Conservation (phyloP, 345 rosid genomes). For the Balakata baccata region DNA sequence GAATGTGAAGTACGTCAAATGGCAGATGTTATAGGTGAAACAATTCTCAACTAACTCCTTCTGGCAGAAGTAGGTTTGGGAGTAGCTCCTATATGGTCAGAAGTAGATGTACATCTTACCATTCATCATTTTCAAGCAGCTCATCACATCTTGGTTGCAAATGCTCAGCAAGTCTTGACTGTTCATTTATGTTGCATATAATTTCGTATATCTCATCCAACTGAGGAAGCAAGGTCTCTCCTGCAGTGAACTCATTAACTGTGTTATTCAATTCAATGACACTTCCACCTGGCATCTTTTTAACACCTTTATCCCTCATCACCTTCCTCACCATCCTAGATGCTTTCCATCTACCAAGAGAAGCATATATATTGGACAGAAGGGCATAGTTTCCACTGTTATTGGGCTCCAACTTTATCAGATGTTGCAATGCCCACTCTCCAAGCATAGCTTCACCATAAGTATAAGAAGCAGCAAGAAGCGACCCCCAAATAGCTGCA, state of each 20-base stretch:
- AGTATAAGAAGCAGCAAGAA: constrained; percentile 63
- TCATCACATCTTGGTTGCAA: constrained; percentile 12
- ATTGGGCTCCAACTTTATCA: constrained; percentile 59
- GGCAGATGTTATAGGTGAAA: not conserved
- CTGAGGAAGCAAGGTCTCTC: constrained; percentile 46
- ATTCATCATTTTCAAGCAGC: constrained; percentile 19
- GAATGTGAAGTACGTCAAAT: not conserved
- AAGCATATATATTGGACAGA: constrained; percentile 52
- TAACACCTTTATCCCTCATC: constrained; percentile 58
- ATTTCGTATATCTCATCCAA: constrained; percentile 37
- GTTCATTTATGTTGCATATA: constrained; percentile 37
- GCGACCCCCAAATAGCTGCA: constrained; percentile 79
- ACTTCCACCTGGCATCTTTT: constrained; percentile 66
- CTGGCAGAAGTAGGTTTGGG: not conserved
- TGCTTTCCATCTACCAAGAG: constrained; percentile 60
- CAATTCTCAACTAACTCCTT: not conserved
- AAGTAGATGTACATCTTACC: constrained; percentile 19
- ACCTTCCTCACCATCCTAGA: constrained; percentile 51
- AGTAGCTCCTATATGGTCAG: not conserved
- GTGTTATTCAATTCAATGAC: constrained; percentile 47
- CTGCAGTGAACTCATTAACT: constrained; percentile 51
- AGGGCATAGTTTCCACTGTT: constrained; percentile 77
- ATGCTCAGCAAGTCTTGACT: constrained; percentile 29
- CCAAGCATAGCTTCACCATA: constrained; percentile 57
- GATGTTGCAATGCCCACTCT: constrained; percentile 50